Evolutionary conservation across 176 grass and related monocot species (phyloP), one percentile per base, ranked within the genome.

Genomic region (Hyparrhenia diplandra): DNA sequence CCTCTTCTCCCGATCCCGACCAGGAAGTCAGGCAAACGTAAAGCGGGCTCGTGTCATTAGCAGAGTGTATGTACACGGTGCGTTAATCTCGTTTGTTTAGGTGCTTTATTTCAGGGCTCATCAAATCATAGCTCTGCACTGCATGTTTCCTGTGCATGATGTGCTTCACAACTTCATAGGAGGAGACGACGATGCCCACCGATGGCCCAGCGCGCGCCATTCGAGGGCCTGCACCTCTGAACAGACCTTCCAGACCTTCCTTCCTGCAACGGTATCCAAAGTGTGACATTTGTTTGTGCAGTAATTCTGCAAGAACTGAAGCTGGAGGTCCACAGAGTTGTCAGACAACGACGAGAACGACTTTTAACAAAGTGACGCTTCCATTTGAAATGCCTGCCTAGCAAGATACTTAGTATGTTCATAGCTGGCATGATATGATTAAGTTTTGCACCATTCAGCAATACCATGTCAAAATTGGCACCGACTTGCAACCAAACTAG

Each of bases 111-210:
- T 47, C 2, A 41, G 47, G 23, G 25, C 21, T 86, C 54, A 88
- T 25, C 62, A 86, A 43, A 84, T 21, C 62, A 88, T 25, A 70
- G 54, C 1, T 78, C 81, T 61, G 80, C 31, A 12, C 78, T 61
- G 77, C 31, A 6, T 82, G 94, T 72, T 88, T 94, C 81, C 62
- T 59, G 67, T 92, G 90, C 23, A 98, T 83, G 64, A 92, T 72
- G 71, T 93, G 76, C 75, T 98, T 98, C 60, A 93, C 86, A 47
- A 94, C 90, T 89, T 98, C 92, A 30, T 95, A 98, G 11, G 89
- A 93, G 2, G 95, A 98, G 40, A 94, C 77, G 11, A 98, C 92
- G 64, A 98, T 98, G 60, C 92, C 95, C 64, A 98, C 95, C 4
- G 95, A 98, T 43, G 95, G 90, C 4, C 95, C 95, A 29, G 92